Base-by-base conservation (phyloP, 768 basidiomycete species). In the Leccinum subgranulosum region DNA sequence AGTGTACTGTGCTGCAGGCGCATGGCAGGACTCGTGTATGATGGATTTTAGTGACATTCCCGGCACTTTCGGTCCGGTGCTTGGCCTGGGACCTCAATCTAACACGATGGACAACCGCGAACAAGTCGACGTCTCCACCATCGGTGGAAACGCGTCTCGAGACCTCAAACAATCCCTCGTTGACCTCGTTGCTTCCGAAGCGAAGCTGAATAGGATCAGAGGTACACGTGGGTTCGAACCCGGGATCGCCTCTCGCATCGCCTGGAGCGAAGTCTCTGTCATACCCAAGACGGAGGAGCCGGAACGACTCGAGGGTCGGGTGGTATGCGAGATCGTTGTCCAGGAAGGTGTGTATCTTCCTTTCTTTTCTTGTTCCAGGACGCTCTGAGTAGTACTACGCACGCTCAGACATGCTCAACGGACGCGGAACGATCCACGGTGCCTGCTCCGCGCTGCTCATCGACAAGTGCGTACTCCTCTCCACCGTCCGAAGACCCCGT, bases 381-480 rank as follows among this genome's bases (percentile, higher is more conserved):
- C 21, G 14, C 43, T n/a, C 3, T 39, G 39, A 36, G 34, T n/a
- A 10, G 9, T 39, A 10, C n/a, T n/a, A n/a, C 8, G 36, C 27
- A 17, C 15, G 3, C 27, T 19, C 31, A 85, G 84, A 85, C 58
- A 84, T 85, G 83, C 51, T 84, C 9, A 84, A 84, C 58, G 74
- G 71, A 19, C 60, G 49, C 4, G 75, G 76, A n/a, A 75, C 66
- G 43, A 61, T 85, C 1, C 84, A 86, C 49, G 84, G 84, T 27
- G 83, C 77, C 19, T 85, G 84, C 60, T 75, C 79, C 3, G 83
- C 81, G 0, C 75, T 79, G 53, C 67, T 86, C 4, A 76, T 84
- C 41, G 84, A 85, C 67, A 61, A 77, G 84, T 81, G 47, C 28
- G 78, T 74, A 17, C 49, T 29, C 21, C 7, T 14, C 12, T 12